phyloP scores from a whole-genome alignment of 2,329 filamentous ascomycete species.

The Tympanopsis confertula region DNA sequence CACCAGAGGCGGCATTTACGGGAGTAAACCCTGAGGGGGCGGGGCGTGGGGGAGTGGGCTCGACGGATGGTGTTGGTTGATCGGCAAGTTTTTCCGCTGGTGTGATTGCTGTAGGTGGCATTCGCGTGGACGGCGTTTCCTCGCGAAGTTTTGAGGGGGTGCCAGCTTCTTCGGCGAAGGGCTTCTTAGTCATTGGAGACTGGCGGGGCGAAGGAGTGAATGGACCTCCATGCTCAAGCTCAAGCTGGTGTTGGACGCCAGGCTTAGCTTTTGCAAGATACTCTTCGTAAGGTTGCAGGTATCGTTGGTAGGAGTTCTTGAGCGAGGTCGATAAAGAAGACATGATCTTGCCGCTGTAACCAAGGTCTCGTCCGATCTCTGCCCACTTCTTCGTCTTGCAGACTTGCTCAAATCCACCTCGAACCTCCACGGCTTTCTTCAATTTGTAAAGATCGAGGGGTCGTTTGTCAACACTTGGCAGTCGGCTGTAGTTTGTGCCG shows the following conservation, averaged over 20 bases:
- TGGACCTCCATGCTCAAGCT: constrained; percentile 84
- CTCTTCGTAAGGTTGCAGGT: constrained; percentile 93
- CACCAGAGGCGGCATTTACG: constrained; percentile 43
- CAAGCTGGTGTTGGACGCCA: constrained; percentile 89
- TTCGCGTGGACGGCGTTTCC: too few species aligned
- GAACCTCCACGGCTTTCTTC: constrained; percentile 90
- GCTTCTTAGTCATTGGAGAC: constrained; percentile 59
- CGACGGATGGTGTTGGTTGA: neutral
- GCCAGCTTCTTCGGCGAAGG: too few species aligned
- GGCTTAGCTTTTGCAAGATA: constrained; percentile 85
- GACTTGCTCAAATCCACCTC: constrained; percentile 89
- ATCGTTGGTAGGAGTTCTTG: constrained; percentile 96
- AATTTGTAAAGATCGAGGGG: constrained; percentile 89
- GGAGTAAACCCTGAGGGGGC: constrained; percentile 43
- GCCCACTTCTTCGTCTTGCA: constrained; percentile 99
- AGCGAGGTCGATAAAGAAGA: constrained; percentile 93
- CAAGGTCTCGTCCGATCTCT: constrained; percentile 89
- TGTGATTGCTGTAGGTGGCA: too few species aligned
- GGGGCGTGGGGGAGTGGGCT: constrained; percentile 3
- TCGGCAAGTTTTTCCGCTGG: too few species aligned
- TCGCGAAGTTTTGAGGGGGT: too few species aligned
- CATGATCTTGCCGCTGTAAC: constrained; percentile 99
- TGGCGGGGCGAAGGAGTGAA: constrained; percentile 68
- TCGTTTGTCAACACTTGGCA: constrained; percentile 95
- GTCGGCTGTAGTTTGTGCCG: constrained; percentile 82